These are phyloP conservation scores for Mortierella sp. DNA, from an alignment of 371 early-diverging fungal species.

Conservation along the genomic window DNA sequence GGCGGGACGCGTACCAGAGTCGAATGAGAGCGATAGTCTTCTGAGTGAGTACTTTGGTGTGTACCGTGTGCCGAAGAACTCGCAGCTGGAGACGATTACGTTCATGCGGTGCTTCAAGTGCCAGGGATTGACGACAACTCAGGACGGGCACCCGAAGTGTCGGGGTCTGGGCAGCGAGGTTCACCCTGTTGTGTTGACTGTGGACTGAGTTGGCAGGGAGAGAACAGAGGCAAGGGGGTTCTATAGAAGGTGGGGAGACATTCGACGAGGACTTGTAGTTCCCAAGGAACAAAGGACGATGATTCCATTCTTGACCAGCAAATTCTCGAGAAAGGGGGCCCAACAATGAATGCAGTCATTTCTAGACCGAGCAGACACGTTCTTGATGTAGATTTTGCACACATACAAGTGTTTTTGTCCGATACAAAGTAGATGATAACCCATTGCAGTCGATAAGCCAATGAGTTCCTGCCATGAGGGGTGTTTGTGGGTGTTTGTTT, in stretches of 20 bases:
- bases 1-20: background rate
- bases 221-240: background rate
- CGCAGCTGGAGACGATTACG: background rate
- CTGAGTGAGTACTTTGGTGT: background rate
- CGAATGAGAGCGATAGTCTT: background rate
- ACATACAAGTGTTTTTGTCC: too few relatives aligned
- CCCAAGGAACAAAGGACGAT: background rate
- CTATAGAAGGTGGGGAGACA: background rate
- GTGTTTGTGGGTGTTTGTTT: too few relatives aligned
- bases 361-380: too few relatives aligned
- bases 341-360: too few relatives aligned
- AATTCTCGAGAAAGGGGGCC: conserved; percentile 6
- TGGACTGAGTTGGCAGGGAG: background rate
- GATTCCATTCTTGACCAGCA: background rate
- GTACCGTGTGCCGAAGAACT: background rate
- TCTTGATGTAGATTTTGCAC: too few relatives aligned
- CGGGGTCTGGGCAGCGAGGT: conserved; percentile 1
- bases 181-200: background rate
- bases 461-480: too few relatives aligned
- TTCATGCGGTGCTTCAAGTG: conserved; percentile 1
- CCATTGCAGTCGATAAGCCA: too few relatives aligned
- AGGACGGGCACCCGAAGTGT: background rate
- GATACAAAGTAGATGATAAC: too few relatives aligned
- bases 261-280: background rate
- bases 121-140: background rate